Evolutionary conservation across 2,329 filamentous ascomycete genomes (phyloP).

Genomic region (Penicillium sclerotigenum): DNA sequence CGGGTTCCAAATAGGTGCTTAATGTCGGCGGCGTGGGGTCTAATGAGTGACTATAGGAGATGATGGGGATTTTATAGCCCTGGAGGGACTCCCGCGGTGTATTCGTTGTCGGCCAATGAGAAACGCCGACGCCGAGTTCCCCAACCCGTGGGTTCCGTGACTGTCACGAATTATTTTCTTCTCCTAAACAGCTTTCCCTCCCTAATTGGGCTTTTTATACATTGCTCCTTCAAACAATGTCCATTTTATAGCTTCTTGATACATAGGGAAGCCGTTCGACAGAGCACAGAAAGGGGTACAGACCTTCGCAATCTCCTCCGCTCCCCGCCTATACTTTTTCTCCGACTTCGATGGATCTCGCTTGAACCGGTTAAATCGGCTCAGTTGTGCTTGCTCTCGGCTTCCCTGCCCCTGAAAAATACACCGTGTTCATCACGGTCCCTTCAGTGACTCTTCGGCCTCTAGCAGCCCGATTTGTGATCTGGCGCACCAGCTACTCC

Average conservation of each 20-base stretch:
- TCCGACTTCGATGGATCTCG: slow-evolving; percentile 4
- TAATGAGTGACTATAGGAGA: slow-evolving; percentile 87
- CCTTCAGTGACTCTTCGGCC: not conserved
- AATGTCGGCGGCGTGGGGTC: slow-evolving; percentile 95
- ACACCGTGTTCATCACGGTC: not conserved
- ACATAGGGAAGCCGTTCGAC: slow-evolving; percentile 19
- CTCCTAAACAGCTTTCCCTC: not conserved
- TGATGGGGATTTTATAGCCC: slow-evolving; percentile 72
- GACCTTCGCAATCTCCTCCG: slow-evolving; percentile 6
- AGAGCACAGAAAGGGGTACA: slow-evolving; percentile 25
- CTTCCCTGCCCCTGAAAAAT: slow-evolving; percentile 16
- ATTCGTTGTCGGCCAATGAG: slow-evolving; percentile 24
- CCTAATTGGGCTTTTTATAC: not conserved
- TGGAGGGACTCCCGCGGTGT: not conserved
- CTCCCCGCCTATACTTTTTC: slow-evolving; percentile 4
- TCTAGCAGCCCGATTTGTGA: not conserved
- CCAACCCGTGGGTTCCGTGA: slow-evolving; percentile 35
- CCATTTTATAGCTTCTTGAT: slow-evolving; percentile 9
- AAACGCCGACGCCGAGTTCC: slow-evolving; percentile 17
- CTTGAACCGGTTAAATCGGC: slow-evolving; percentile 13
- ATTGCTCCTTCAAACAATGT: slow-evolving; percentile 13
- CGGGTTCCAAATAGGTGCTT: slow-evolving; percentile 81
- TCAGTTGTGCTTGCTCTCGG: slow-evolving; percentile 16
- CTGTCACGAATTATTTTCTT: slow-evolving; percentile 19
- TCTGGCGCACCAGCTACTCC: slow-evolving; percentile 1